phyloP scores from a whole-genome alignment of 2,329 filamentous ascomycete species.

The Botryotinia calthae region DNA sequence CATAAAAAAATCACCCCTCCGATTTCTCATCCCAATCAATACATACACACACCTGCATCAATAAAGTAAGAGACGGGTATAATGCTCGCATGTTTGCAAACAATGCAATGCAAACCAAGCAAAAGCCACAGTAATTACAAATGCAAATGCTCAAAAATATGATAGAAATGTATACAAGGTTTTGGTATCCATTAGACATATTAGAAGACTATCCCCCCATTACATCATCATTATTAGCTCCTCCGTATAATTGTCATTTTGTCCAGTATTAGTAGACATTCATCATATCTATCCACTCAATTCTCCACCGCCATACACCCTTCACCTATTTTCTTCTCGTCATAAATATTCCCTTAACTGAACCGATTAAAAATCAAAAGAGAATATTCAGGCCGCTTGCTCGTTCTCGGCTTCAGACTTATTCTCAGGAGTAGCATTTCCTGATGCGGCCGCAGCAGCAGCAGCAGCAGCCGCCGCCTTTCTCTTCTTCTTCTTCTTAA shows the following conservation, averaged over 20 bases:
- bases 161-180: constrained; percentile 3
- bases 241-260: constrained; percentile 4
- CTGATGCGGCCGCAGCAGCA: neutral
- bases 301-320: neutral
- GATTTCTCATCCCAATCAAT: constrained; percentile 3
- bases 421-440: neutral
- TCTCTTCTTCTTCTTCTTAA: constrained; percentile 10
- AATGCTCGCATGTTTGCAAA: neutral
- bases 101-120: constrained; percentile 7
- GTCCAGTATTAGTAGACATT: constrained; percentile 2
- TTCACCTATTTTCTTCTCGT: neutral
- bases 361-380: neutral
- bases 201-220: constrained; percentile 9
- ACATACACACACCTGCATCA: constrained; percentile 6
- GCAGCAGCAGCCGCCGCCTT: neutral
- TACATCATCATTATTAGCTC: constrained; percentile 18
- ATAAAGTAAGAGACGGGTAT: constrained; percentile 10
- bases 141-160: constrained; percentile 1
- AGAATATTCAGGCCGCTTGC: neutral
- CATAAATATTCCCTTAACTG: neutral
- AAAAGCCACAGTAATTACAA: neutral
- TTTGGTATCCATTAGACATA: constrained; percentile 1
- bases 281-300: neutral
- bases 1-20: constrained; percentile 6
- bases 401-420: neutral